Percentiles rank a stretch among this genome's conserved stretches.
phyloP scores from a whole-genome alignment of 2,329 filamentous ascomycete genomes.

The Xylaria sp. region DNA sequence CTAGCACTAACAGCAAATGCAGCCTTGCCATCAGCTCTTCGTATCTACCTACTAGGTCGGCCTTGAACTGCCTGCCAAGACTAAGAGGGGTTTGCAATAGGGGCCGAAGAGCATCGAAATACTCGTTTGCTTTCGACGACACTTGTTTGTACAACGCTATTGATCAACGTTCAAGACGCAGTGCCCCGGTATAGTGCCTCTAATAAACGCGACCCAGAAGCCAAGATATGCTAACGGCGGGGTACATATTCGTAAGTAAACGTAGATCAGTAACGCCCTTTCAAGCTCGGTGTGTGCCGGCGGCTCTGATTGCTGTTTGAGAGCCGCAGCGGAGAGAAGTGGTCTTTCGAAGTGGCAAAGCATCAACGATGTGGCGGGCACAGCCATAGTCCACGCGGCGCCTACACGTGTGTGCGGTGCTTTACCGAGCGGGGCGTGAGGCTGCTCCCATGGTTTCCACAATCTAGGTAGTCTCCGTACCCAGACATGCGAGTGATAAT shows the following conservation, averaged over 20 bases:
- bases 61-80: slow-evolving; percentile 1
- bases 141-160: background rate
- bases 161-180: too few species aligned
- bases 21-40: slow-evolving; percentile 15
- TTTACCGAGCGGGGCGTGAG: slow-evolving; percentile 9
- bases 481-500: slow-evolving; percentile 3
- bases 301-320: background rate
- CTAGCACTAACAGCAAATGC: background rate
- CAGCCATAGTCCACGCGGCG: background rate
- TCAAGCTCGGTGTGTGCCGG: background rate
- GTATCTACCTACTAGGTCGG: too few species aligned
- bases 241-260: background rate
- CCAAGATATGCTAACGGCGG: slow-evolving; percentile 1
- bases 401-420: background rate
- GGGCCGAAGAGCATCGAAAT: background rate
- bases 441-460: slow-evolving; percentile 11
- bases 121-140: background rate
- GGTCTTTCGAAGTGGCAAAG: background rate
- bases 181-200: too few species aligned
- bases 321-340: background rate
- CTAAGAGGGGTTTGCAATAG: background rate
- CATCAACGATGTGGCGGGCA: background rate
- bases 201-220: too few species aligned
- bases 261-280: background rate
- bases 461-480: slow-evolving; percentile 3